Percentiles rank a stretch among this genome's conserved stretches.
These are phyloP conservation scores for Ogataea ganodermae DNA, from an alignment of 805 yeast genomes.

Conservation along the genomic window DNA sequence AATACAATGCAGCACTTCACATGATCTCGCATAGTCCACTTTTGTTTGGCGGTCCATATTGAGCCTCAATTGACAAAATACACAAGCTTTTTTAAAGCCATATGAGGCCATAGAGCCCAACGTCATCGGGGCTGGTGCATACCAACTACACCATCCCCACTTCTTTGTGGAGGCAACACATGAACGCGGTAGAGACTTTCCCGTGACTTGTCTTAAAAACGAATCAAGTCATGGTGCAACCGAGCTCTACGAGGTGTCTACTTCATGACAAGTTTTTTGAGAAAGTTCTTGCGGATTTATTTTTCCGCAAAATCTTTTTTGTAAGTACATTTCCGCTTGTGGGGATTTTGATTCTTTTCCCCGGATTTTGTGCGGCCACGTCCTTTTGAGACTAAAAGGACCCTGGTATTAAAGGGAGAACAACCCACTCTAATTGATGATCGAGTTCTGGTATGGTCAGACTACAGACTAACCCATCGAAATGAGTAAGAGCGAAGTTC, in stretches of 20 bases:
- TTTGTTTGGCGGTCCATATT: no score
- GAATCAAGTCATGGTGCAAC: no score
- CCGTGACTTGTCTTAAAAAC: not conserved
- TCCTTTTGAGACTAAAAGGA: not conserved
- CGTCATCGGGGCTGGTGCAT: no score
- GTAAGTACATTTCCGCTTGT: constrained; percentile 4
- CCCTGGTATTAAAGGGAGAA: not conserved
- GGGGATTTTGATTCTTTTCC: not conserved
- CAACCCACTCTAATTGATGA: not conserved
- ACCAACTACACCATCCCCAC: no score
- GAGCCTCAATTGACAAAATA: no score
- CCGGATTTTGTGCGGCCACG: constrained; percentile 3
- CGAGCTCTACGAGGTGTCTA: no score
- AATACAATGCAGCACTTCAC: no score
- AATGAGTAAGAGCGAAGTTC: constrained; percentile 5
- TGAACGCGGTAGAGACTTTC: not conserved
- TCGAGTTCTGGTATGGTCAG: not conserved
- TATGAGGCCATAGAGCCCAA: no score
- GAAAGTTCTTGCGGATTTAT: not conserved
- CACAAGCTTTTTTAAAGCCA: no score
- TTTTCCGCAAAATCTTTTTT: not conserved
- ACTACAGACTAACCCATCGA: not conserved
- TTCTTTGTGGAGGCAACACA: not conserved
- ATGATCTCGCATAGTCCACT: no score
- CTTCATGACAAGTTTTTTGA: no score